Conservation (phyloP, 352 stramenopile genomes). For the Phytopythium montanum region DNA sequence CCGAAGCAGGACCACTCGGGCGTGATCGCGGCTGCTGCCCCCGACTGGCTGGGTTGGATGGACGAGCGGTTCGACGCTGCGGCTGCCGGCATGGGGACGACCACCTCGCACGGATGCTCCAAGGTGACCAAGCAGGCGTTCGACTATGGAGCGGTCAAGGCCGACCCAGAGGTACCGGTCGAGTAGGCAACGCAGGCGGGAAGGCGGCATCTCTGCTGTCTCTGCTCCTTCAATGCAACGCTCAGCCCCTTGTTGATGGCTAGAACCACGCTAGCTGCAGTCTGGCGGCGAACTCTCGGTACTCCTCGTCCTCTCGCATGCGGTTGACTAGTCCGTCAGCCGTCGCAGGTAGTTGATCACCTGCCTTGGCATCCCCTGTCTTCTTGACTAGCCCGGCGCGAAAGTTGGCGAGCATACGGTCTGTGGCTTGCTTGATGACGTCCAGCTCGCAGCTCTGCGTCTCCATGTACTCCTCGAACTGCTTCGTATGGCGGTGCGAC, state of each 20-base stretch:
- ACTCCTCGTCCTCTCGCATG: conserved; percentile 16
- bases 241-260: neutral
- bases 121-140: neutral
- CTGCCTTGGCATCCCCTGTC: conserved; percentile 11
- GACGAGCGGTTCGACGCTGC: neutral
- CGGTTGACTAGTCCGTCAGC: conserved; percentile 22
- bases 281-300: conserved; percentile 16
- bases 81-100: neutral
- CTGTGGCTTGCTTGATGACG: conserved; percentile 45
- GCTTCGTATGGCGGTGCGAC: conserved; percentile 44
- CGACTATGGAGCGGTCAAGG: neutral
- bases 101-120: neutral
- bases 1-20: conserved; percentile 10
- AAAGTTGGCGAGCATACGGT: conserved; percentile 62
- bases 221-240: neutral
- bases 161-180: neutral
- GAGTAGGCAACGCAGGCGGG: neutral
- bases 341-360: conserved; percentile 27
- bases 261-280: conserved; percentile 54
- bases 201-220: neutral
- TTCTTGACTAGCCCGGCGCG: conserved; percentile 22
- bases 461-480: conserved; percentile 60
- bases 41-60: conserved; percentile 1
- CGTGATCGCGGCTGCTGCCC: neutral
- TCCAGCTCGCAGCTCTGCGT: conserved; percentile 49